Base-by-base conservation (phyloP, 306 rosid species). In the Cucurbita maxima region DNA sequence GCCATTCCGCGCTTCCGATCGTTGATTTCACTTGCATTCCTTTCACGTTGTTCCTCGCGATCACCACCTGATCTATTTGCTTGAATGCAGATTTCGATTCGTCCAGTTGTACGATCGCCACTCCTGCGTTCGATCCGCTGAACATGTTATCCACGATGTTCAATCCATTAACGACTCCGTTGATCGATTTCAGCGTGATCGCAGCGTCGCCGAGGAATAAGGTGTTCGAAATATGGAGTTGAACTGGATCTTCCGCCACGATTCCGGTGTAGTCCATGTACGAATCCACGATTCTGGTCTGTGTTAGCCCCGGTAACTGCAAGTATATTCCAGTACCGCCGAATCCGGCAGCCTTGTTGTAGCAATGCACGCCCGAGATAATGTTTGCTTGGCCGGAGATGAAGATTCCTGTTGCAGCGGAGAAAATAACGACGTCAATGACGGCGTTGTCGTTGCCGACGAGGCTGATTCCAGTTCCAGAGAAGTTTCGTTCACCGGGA, bases 201-300 rank as follows among this genome's bases (percentile, higher is more conserved):
- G 82, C 80, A 2, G 91, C 97, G 48, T 91, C 96, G 37, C 99
- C 99, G 19, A 94, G 91, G 87, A 94, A 94, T 73, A 94, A 94
- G 5, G 74, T 81, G 51, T 89, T 82, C 1, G 96, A 80, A 55
- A 94, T 84, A 20, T 89, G 91, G 50, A 91, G 92, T 51, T 94
- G 96, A 75, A 89, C 90, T 0, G 97, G 99, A 71, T 94, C 99
- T 78, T 94, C 99, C 1, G 91, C 95, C 1, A 94, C 91, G 48
- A 94, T 94, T 0, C 90, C 91, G 0, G 96, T 94, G 83, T 72
- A 94, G 58, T 94, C 99, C 88, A 94, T 63, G 78, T 94, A 94
- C 25, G 95, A 94, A 78, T 94, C 87, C 53, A 89, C 87, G 22
- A 94, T 94, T 74, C 96, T 71, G 0, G 91, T 94, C 72, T 94